phyloP scores from a whole-genome alignment of 768 basidiomycete species.

The Tylopilus sp. region DNA sequence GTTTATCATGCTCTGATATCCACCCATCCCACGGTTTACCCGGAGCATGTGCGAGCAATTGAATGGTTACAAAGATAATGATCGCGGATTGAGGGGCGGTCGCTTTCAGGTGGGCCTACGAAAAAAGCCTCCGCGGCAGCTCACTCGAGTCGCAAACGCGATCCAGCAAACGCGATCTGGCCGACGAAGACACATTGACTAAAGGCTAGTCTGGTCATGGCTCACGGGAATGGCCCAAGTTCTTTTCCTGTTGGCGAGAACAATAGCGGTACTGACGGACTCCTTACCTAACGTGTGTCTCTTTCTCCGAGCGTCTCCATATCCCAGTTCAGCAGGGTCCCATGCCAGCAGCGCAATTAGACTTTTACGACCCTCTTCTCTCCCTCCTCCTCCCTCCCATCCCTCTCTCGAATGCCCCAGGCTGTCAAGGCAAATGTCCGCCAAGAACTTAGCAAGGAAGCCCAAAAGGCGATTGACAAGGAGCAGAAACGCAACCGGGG shows the following conservation, averaged over 20 bases:
- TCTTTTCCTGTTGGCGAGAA: neutral
- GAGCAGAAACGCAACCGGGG: conserved; percentile 64
- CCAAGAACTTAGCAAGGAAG: conserved; percentile 27
- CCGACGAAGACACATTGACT: neutral
- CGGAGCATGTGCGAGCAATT: neutral
- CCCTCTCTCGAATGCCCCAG: conserved; percentile 43
- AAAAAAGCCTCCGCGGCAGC: neutral
- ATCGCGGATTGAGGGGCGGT: conserved; percentile 19
- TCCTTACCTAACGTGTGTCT: conserved; percentile 12
- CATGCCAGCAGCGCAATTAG: conserved; percentile 6
- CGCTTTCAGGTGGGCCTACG: neutral
- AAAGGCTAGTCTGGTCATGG: neutral
- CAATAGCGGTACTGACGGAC: neutral
- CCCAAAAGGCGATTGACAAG: conserved; percentile 56
- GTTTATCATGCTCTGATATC: no score
- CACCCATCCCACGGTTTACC: neutral
- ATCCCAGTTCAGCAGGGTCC: neutral
- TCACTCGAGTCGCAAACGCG: neutral
- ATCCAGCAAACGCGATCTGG: neutral
- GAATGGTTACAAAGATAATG: neutral
- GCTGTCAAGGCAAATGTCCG: conserved; percentile 44
- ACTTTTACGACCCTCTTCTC: neutral
- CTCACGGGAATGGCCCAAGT: neutral
- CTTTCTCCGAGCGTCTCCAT: conserved; percentile 1
- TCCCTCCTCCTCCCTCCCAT: neutral